phyloP scores from a whole-genome alignment of 371 early-diverging fungal genomes.

The Rhizopus delemar region DNA sequence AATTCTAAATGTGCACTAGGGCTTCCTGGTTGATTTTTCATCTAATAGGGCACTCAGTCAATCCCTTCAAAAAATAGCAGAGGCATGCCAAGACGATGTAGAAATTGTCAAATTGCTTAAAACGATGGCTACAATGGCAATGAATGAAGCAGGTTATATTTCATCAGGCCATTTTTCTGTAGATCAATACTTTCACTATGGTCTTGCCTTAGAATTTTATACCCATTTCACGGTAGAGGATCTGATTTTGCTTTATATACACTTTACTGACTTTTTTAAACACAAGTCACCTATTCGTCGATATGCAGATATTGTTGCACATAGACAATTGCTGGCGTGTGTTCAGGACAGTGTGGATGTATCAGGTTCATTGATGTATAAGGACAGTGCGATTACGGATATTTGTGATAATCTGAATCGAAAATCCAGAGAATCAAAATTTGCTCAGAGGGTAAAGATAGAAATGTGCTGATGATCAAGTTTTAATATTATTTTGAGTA shows the following conservation, averaged over 20 bases:
- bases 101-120: conserved; percentile 63
- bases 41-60: conserved; percentile 68
- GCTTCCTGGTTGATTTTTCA: conserved; percentile 62
- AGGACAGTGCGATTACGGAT: conserved; percentile 49
- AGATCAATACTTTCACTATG: conserved; percentile 76
- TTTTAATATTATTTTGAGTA: conserved; percentile 11
- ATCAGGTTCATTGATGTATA: conserved; percentile 33
- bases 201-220: conserved; percentile 83
- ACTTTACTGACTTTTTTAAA: not conserved
- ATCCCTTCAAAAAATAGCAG: conserved; percentile 52
- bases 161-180: conserved; percentile 56
- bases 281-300: conserved; percentile 93
- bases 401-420: conserved; percentile 65
- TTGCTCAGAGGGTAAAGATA: conserved; percentile 61
- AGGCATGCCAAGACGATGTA: conserved; percentile 47
- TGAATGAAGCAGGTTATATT: conserved; percentile 75
- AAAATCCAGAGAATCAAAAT: conserved; percentile 73
- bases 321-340: conserved; percentile 74
- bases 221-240: conserved; percentile 86
- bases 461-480: not conserved
- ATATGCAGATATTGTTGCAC: conserved; percentile 97
- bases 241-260: no score
- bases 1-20: conserved; percentile 27
- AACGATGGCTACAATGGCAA: conserved; percentile 77
- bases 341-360: conserved; percentile 25